Evolutionary conservation across 768 basidiomycete species (phyloP), one percentile per base, ranked within the genome.

Genomic region (Botryobasidium botryosum): DNA sequence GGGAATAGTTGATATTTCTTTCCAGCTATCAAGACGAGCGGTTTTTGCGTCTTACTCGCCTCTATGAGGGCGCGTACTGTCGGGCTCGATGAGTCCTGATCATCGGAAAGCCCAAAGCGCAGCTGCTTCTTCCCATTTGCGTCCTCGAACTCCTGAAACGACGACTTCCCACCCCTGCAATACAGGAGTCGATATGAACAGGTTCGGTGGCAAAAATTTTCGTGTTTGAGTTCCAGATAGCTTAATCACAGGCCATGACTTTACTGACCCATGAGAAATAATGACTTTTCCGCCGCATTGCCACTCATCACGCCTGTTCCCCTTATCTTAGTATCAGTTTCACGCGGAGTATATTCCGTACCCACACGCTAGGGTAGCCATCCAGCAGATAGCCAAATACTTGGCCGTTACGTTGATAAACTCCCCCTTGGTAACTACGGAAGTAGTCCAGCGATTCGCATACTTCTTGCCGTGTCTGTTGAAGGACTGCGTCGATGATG

Each of bases 261-360:
- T n/a, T n/a, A 55, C 71, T 45, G 50, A 87, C 84, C 82, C 85
- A 57, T 88, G 84, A 6, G 84, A 88, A 40, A 88, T 73, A 35
- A 88, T 83, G 4, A 84, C 55, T 50, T 64, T 72, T 13, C 85
- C 84, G 13, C 59, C 65, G 33, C 76, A 69, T 37, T 68, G 62
- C 52, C 79, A 86, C 13, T 64, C 53, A 53, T 88, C 84, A 7
- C 79, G 77, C 38, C 84, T 86, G 48, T 8, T 13, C 20, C 18
- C 24, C n/a, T n/a, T n/a, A 50, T 44, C 41, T 49, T 26, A 35
- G 38, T 33, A 54, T 45, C 43, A 41, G 43, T 6, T 28, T 24
- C 32, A 43, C 17, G 18, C 21, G 25, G 10, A 50, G 32, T 44
- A 37, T 42, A 45, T 43, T n/a, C 21, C 26, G 31, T 18, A 58